These are phyloP conservation scores for Umbilicus rupestris DNA, from an alignment of 164 flowering plant genomes.

Conservation along the genomic window DNA sequence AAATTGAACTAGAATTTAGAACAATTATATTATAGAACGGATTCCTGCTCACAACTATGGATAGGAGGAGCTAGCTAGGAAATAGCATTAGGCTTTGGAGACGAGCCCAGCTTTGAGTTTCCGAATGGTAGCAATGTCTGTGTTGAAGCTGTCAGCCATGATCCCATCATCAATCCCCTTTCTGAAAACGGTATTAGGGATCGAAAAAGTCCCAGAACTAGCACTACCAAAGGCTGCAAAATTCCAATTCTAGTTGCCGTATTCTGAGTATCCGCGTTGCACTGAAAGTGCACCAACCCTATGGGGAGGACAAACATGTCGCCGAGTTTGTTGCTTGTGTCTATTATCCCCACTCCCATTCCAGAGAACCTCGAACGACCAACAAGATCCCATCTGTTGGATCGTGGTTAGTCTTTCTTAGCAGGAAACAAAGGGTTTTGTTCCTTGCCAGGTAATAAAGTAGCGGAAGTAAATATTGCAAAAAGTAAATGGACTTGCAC, in stretches of 20 bases:
- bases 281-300: constrained; percentile 4
- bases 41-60: too few species aligned
- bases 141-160: background rate
- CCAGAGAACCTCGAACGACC: background rate
- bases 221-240: background rate
- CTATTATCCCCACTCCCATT: background rate
- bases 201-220: background rate
- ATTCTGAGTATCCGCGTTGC: background rate
- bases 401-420: too few species aligned
- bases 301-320: background rate
- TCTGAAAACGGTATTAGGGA: background rate
- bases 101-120: background rate
- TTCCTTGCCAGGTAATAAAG: too few species aligned
- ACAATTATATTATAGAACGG: too few species aligned
- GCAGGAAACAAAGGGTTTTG: too few species aligned
- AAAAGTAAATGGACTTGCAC: too few species aligned
- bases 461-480: too few species aligned
- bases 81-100: background rate
- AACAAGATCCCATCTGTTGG: background rate
- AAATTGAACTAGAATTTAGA: too few species aligned
- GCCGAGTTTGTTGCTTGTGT: constrained; percentile 3
- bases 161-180: background rate
- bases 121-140: constrained; percentile 1
- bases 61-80: too few species aligned
- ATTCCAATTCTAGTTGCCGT: background rate